These are phyloP conservation scores for Fusarium equiseti DNA, from an alignment of 2,329 filamentous ascomycete genomes.

Conservation along the genomic window DNA sequence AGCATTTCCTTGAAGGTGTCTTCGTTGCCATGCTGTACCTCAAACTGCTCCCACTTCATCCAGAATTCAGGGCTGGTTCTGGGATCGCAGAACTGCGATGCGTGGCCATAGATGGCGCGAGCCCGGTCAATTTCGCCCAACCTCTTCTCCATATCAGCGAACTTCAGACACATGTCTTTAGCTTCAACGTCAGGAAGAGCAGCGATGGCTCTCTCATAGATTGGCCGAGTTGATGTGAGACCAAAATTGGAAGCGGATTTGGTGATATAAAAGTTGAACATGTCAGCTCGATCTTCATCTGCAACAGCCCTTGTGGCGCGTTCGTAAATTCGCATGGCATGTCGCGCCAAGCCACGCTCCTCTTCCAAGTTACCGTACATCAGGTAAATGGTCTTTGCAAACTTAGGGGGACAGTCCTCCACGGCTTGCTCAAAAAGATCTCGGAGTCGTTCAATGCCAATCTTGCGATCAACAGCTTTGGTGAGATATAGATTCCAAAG, in stretches of 20 bases:
- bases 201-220: constrained; percentile 95
- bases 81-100: constrained; percentile 96
- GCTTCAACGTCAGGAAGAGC: constrained; percentile 94
- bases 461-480: constrained; percentile 96
- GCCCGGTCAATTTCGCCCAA: constrained; percentile 95
- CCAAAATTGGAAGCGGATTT: constrained; percentile 99
- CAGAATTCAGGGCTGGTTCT: constrained; percentile 91
- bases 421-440: constrained; percentile 98
- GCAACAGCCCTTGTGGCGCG: constrained; percentile 93
- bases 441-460: constrained; percentile 91
- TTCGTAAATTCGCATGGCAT: constrained; percentile 99
- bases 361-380: constrained; percentile 99
- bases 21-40: constrained; percentile 97
- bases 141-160: constrained; percentile 94
- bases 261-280: constrained; percentile 99
- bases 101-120: constrained; percentile 94
- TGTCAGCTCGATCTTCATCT: constrained; percentile 93
- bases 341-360: constrained; percentile 90
- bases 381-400: constrained; percentile 94
- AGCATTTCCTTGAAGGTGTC: constrained; percentile 99
- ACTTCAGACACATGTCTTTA: constrained; percentile 98
- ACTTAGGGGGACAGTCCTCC: constrained; percentile 93
- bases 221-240: constrained; percentile 90
- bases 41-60: constrained; percentile 97
- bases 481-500: constrained; percentile 98